These are phyloP conservation scores for Penicillium digitatum DNA, from an alignment of 2,329 filamentous ascomycete genomes.

Conservation along the genomic window DNA sequence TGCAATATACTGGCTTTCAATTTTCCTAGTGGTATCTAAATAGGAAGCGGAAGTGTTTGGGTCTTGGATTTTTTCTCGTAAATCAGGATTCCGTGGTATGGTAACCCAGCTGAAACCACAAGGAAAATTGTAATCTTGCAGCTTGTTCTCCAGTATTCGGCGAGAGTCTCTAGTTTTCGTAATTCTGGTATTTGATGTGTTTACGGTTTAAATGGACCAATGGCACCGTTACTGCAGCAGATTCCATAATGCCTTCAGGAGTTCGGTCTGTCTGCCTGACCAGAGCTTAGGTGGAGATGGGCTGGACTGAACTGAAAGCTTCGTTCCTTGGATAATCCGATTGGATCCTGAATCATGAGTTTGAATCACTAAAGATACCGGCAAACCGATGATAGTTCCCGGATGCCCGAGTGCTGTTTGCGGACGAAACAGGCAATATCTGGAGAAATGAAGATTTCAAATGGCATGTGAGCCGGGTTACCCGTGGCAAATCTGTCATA, in stretches of 20 bases:
- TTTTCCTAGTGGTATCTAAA: neutral
- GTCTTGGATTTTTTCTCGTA: slow-evolving; percentile 8
- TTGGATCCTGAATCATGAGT: neutral
- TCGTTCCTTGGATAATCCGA: neutral
- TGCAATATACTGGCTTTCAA: slow-evolving; percentile 2
- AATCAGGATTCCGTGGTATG: neutral
- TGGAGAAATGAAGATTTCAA: neutral
- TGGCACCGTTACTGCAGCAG: slow-evolving; percentile 20
- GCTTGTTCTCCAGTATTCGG: neutral
- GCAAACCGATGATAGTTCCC: slow-evolving; percentile 2
- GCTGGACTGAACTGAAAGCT: neutral
- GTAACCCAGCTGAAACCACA: neutral
- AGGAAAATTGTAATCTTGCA: neutral
- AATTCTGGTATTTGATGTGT: slow-evolving; percentile 7
- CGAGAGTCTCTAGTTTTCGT: neutral
- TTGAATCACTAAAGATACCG: neutral
- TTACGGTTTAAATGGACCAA: slow-evolving; percentile 1
- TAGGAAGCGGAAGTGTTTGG: neutral
- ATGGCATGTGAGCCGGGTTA: neutral
- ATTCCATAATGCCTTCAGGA: neutral
- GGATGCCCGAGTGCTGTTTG: slow-evolving; percentile 14
- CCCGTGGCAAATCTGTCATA: neutral
- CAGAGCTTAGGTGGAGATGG: neutral
- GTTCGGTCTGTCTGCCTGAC: neutral
- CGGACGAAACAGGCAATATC: slow-evolving; percentile 7